A percentile compares a stretch with the other conserved stretches of the same genome.
Conservation (phyloP, 208 protist genomes). For the Jaenimonas drosophilae region DNA sequence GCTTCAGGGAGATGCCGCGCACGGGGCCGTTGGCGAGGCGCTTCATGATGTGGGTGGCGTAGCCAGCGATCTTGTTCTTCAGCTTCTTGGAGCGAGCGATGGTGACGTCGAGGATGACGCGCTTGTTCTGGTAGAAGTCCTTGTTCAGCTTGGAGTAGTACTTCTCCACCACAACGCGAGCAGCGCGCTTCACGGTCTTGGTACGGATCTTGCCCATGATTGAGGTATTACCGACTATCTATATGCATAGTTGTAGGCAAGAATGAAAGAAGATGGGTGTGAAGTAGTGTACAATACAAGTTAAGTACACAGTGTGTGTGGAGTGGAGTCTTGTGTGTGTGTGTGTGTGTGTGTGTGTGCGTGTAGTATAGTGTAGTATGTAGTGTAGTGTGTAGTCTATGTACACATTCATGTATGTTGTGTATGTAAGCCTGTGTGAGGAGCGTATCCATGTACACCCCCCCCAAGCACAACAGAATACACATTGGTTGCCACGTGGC, state of each 20-base stretch:
- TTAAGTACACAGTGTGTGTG: conserved; percentile 2
- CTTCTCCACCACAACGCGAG: conserved; percentile 99
- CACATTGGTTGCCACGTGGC: too few relatives aligned
- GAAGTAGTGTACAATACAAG: too few relatives aligned
- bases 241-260: too few relatives aligned
- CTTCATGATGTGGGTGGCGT: conserved; percentile 98
- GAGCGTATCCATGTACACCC: too few relatives aligned
- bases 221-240: too few relatives aligned
- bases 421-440: too few relatives aligned
- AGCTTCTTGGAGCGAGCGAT: conserved; percentile 98
- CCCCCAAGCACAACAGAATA: too few relatives aligned
- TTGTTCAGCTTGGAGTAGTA: conserved; percentile 98
- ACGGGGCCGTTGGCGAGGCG: conserved; percentile 97
- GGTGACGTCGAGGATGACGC: conserved; percentile 94
- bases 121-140: conserved; percentile 99
- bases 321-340: background rate
- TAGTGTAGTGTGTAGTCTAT: too few relatives aligned
- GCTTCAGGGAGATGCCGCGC: conserved; percentile 99
- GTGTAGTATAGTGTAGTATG: too few relatives aligned
- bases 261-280: too few relatives aligned
- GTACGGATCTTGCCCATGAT: conserved; percentile 99
- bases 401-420: background rate
- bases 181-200: conserved; percentile 99
- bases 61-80: conserved; percentile 99
- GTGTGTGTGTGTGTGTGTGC: conserved; percentile 7